phyloP scores from a whole-genome alignment of 148 eudicot genomes.

The Pharnaceum exiguum region DNA sequence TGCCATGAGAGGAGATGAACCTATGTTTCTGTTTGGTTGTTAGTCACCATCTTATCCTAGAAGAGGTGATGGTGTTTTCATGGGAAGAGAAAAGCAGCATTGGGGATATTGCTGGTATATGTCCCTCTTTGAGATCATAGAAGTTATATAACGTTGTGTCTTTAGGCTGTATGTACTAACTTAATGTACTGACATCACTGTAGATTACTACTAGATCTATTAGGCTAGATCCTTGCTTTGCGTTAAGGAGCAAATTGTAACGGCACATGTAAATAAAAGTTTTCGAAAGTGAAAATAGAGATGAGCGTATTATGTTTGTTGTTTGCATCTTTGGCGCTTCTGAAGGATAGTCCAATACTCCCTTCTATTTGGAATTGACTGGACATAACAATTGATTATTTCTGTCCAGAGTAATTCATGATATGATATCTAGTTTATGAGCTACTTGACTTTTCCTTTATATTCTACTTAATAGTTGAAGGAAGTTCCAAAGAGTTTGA shows the following conservation, averaged over 20 bases:
- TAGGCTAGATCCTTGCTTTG: conserved; percentile 1
- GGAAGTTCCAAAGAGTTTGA: too few relatives aligned
- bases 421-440: too few relatives aligned
- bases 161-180: conserved; percentile 19
- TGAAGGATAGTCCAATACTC: too few relatives aligned
- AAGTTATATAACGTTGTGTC: background rate
- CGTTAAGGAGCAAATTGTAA: conserved; percentile 1
- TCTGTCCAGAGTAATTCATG: too few relatives aligned
- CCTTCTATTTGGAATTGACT: too few relatives aligned
- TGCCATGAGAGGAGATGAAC: conserved; percentile 13
- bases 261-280: conserved; percentile 7
- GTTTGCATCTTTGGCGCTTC: too few relatives aligned
- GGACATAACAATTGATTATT: too few relatives aligned
- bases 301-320: background rate
- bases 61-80: background rate
- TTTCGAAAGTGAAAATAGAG: background rate
- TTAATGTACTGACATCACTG: too few relatives aligned
- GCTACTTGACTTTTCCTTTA: too few relatives aligned
- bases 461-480: too few relatives aligned
- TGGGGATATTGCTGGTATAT: conserved; percentile 1
- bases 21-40: conserved; percentile 30
- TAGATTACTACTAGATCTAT: background rate
- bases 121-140: conserved; percentile 9
- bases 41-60: conserved; percentile 22
- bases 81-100: conserved; percentile 7